Evolutionary conservation across 2,329 filamentous ascomycete species (phyloP), one percentile per base, ranked within the genome.

Genomic region (Dothiorella sarmentorum): DNA sequence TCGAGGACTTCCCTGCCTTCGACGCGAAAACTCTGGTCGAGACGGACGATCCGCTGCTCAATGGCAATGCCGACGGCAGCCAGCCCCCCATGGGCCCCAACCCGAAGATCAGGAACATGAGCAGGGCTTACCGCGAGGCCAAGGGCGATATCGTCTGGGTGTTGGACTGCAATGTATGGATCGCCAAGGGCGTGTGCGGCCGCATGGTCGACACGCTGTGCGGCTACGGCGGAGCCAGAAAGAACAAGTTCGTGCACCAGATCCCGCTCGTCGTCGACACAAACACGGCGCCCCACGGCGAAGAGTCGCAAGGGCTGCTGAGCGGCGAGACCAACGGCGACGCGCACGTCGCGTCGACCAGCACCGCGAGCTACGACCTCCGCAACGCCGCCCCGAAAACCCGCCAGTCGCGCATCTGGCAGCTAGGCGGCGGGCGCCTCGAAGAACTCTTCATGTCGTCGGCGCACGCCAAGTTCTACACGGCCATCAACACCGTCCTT

Each of bases 91-190:
- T 97, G 59, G 95, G 95, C 0, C 94, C 94, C 1, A 99, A 99
- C 68, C 94, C 94, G n/a, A 99, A 99, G 78, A 95, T 99, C 66
- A 82, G 94, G 52, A 99, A 99, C 71, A 90, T 97, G 80, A 97
- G 92, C 71, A 84, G 91, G 42, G 92, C 91, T 2, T 99, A 97
- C 70, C 80, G 91, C 26, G 92, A 97, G 69, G 90, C 91, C 1
- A 87, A 87, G 63, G 88, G 89, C 1, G 91, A 97, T 69, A 82
- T 97, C 24, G 81, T 99, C 20, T 99, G 94, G 94, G 87, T 97
- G 52, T 83, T 96, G 18, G 94, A 99, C 75, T 97, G 92, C 77
- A 99, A 99, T 68, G 86, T 99, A 53, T 99, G 95, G 94, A 82
- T 97, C 33, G 85, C 85, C 5, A 85, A 79, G 42, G 89, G 89